Percentiles rank a stretch among this genome's conserved stretches.
Evolutionary conservation across 805 yeast genomes (phyloP).

Genomic region (Helenozyma rhizophorensis): DNA sequence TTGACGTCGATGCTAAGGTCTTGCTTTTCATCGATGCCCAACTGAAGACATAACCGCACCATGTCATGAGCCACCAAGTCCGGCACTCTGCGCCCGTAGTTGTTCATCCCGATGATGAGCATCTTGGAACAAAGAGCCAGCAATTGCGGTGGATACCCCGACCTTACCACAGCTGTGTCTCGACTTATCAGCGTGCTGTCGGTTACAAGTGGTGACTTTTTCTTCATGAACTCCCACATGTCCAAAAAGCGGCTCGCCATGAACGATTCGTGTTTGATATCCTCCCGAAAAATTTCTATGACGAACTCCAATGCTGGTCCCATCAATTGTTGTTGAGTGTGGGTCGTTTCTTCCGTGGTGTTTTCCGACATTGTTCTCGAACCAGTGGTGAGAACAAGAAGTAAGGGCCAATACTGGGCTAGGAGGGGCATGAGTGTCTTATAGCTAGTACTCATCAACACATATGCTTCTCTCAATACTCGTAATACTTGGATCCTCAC

Average conservation of each 20-base stretch:
- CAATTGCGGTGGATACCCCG: background rate
- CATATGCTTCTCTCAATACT: conserved; percentile 33
- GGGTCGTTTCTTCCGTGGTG: background rate
- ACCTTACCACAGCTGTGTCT: background rate
- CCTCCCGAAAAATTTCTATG: conserved; percentile 24
- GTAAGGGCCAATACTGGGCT: conserved; percentile 30
- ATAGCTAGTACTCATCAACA: conserved; percentile 30
- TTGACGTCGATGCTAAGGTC: conserved; percentile 20
- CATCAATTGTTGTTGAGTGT: conserved; percentile 14
- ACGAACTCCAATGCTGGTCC: conserved; percentile 27
- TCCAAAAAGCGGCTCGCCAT: conserved; percentile 44
- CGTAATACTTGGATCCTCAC: conserved; percentile 55
- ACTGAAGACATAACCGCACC: conserved; percentile 23
- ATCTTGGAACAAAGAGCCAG: conserved; percentile 21
- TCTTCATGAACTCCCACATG: conserved; percentile 34
- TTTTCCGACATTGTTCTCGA: conserved; percentile 11
- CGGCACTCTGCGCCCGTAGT: conserved; percentile 39
- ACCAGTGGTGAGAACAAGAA: conserved; percentile 21
- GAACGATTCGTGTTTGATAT: conserved; percentile 40
- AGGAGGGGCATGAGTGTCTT: conserved; percentile 28
- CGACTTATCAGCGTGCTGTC: background rate
- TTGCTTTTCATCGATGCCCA: conserved; percentile 22
- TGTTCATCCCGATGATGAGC: conserved; percentile 31
- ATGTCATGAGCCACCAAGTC: conserved; percentile 35
- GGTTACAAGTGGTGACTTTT: conserved; percentile 1